phyloP scores from a whole-genome alignment of 148 eudicot genomes.

The Heliamphora exappendiculata region DNA sequence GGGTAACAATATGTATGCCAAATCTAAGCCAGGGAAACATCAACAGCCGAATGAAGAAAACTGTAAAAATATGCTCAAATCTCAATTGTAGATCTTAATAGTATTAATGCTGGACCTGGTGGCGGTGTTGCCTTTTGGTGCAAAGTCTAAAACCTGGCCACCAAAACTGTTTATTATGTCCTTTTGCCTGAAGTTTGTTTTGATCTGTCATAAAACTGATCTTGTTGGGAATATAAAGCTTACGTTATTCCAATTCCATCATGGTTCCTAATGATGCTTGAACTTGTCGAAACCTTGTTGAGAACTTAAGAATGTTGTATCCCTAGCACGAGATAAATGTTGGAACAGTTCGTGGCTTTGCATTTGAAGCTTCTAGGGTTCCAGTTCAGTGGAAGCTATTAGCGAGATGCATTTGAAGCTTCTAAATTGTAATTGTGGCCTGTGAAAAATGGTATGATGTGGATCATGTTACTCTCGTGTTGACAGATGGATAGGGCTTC shows the following conservation, averaged over 20 bases:
- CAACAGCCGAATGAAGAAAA: background rate
- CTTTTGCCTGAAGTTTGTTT: background rate
- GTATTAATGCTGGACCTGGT: no score
- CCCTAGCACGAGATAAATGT: background rate
- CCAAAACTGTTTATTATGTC: background rate
- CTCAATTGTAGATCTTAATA: background rate
- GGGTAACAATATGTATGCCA: background rate
- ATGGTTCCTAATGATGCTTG: background rate
- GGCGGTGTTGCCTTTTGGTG: background rate
- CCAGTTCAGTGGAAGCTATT: background rate
- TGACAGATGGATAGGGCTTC: constrained; percentile 87
- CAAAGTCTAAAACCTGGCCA: background rate
- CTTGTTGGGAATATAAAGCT: background rate
- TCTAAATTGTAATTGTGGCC: background rate
- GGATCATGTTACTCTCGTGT: background rate
- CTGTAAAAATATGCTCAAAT: background rate
- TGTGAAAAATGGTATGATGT: background rate
- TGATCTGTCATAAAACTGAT: background rate
- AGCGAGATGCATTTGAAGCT: background rate
- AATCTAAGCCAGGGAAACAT: background rate
- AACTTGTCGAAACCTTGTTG: background rate
- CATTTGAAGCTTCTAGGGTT: no score
- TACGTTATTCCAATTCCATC: background rate
- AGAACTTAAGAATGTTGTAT: background rate
- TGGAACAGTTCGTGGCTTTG: background rate